A percentile compares a stretch with the other conserved stretches of the same genome.
These are phyloP conservation scores for Neurospora sp. DNA, from an alignment of 495 filamentous ascomycete genomes.

Conservation along the genomic window DNA sequence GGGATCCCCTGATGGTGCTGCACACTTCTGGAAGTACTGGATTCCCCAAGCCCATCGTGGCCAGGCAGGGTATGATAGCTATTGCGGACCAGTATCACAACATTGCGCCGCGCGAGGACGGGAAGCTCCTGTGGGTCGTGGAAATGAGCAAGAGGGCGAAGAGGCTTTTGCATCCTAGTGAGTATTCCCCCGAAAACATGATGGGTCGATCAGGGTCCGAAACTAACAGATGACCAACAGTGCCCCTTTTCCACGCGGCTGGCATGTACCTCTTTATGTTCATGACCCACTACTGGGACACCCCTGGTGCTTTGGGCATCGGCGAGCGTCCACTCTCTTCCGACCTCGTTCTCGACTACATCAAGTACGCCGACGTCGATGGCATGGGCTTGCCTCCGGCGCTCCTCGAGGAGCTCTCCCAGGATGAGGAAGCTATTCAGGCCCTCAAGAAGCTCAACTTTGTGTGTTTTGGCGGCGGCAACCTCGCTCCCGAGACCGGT, in stretches of 20 bases:
- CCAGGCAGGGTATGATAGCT: conserved; percentile 37
- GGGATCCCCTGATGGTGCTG: conserved; percentile 38
- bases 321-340: conserved; percentile 29
- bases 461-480: conserved; percentile 32
- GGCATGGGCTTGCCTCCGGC: conserved; percentile 27
- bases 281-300: conserved; percentile 21
- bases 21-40: conserved; percentile 57
- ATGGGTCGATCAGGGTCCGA: conserved; percentile 9
- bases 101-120: conserved; percentile 12
- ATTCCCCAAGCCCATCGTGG: conserved; percentile 43
- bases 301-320: conserved; percentile 22
- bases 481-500: conserved; percentile 26
- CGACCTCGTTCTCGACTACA: conserved; percentile 22
- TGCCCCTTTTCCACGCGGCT: conserved; percentile 25
- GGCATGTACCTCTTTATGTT: conserved; percentile 25
- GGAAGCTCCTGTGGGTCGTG: conserved; percentile 12
- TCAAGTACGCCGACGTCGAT: conserved; percentile 24
- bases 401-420: conserved; percentile 34
- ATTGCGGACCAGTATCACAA: conserved; percentile 27
- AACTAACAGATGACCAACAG: conserved; percentile 4
- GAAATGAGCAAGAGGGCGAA: conserved; percentile 9
- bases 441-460: conserved; percentile 20
- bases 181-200: conserved; percentile 1
- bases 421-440: conserved; percentile 17
- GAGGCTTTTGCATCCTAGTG: conserved; percentile 13